Evolutionary conservation across 345 rosid genomes (phyloP).

Genomic region (Boechera retrofracta): DNA sequence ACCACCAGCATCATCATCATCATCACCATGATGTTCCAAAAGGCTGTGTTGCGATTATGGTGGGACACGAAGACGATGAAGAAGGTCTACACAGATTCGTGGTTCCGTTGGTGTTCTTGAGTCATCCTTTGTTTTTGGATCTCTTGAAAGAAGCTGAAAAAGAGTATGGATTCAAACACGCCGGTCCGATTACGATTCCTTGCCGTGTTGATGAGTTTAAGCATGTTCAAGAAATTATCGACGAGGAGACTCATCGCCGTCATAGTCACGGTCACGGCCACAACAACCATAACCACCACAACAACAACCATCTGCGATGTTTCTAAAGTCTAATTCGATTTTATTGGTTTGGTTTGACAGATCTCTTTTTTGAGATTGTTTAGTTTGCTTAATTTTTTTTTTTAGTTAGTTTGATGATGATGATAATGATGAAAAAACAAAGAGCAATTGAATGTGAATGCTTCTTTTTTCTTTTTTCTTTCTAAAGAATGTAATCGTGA

Average conservation of each 20-base stretch:
- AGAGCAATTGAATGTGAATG: conserved; percentile 31
- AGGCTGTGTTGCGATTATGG: conserved; percentile 79
- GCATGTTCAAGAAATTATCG: conserved; percentile 68
- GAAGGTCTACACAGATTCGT: conserved; percentile 73
- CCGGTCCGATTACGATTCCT: conserved; percentile 84
- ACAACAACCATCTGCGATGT: conserved; percentile 37
- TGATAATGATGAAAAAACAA: conserved; percentile 37
- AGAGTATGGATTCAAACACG: conserved; percentile 77
- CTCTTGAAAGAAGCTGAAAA: conserved; percentile 79
- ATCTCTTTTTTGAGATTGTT: conserved; percentile 7
- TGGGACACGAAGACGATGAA: conserved; percentile 66
- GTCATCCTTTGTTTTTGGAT: conserved; percentile 73
- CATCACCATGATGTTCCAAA: conserved; percentile 59
- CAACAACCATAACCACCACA: conserved; percentile 40
- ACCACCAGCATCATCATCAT: conserved; percentile 41
- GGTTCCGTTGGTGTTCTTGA: conserved; percentile 75
- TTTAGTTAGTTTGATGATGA: conserved; percentile 26
- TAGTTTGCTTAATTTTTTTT: conserved; percentile 29
- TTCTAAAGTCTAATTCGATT: conserved; percentile 29
- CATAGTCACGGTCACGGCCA: conserved; percentile 39
- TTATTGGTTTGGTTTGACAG: conserved; percentile 22
- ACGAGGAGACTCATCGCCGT: conserved; percentile 59
- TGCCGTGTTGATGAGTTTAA: conserved; percentile 82
- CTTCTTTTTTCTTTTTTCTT: conserved; percentile 9
- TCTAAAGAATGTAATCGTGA: conserved; percentile 35